These are phyloP conservation scores for Rhododendron mucronatum DNA, from an alignment of 148 eudicot genomes.

Conservation along the genomic window DNA sequence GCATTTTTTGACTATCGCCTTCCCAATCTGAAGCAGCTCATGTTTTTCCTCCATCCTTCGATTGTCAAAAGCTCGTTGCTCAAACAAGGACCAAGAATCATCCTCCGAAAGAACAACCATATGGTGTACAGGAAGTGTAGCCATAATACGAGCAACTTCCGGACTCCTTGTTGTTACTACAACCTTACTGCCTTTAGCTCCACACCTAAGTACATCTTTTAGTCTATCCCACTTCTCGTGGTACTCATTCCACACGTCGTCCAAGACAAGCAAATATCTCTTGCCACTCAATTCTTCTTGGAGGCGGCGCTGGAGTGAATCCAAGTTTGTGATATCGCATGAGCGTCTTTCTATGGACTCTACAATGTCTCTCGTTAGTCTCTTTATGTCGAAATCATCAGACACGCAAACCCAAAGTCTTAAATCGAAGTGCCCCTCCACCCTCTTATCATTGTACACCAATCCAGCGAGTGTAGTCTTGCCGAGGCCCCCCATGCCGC, in stretches of 20 bases:
- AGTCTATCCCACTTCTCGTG: constrained; percentile 7
- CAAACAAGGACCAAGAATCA: constrained; percentile 5
- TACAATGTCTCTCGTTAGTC: neutral
- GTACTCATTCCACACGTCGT: constrained; percentile 19
- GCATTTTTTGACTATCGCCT: constrained; percentile 8
- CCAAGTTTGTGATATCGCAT: neutral
- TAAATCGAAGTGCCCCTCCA: neutral
- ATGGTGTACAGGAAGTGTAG: neutral
- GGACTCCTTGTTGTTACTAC: constrained; percentile 17
- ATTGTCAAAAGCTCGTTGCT: neutral
- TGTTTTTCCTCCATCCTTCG: neutral
- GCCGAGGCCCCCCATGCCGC: constrained; percentile 16
- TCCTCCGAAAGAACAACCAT: neutral
- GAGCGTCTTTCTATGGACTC: neutral
- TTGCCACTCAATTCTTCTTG: neutral
- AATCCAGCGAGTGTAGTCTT: constrained; percentile 7
- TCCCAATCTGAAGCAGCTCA: neutral
- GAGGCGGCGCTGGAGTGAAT: neutral
- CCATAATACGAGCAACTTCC: neutral
- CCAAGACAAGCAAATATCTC: constrained; percentile 20
- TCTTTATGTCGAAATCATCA: neutral
- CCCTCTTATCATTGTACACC: constrained; percentile 13
- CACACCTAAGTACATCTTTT: neutral
- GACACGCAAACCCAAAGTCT: constrained; percentile 14
- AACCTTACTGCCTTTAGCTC: constrained; percentile 5